These are phyloP conservation scores for Phoma sp. DNA, from an alignment of 2,329 filamentous ascomycete species.

Conservation along the genomic window DNA sequence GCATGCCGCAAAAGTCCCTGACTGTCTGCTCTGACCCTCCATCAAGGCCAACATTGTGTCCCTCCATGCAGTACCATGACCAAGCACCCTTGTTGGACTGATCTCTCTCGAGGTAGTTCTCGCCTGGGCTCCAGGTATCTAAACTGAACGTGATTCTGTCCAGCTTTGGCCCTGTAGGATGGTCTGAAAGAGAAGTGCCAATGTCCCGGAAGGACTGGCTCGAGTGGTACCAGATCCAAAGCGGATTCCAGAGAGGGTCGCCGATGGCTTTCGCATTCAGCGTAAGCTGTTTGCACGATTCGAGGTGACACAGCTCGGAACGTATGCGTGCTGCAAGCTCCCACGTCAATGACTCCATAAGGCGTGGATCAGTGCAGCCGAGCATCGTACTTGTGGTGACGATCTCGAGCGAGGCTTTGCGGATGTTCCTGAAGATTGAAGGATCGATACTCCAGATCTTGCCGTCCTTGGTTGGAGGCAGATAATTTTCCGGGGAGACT, in stretches of 20 bases:
- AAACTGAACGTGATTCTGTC: constrained; percentile 42
- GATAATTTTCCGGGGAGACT: constrained; percentile 41
- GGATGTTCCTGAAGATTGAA: constrained; percentile 28
- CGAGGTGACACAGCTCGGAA: constrained; percentile 29
- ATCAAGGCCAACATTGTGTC: constrained; percentile 35
- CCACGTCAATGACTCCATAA: constrained; percentile 42
- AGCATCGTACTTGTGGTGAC: constrained; percentile 45
- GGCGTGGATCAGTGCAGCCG: constrained; percentile 43
- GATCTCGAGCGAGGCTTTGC: constrained; percentile 39
- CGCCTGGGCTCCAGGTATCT: constrained; percentile 45
- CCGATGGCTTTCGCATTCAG: constrained; percentile 45
- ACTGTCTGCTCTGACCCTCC: constrained; percentile 29
- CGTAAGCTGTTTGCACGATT: constrained; percentile 27
- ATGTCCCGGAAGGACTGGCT: constrained; percentile 42
- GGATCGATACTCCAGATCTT: constrained; percentile 39
- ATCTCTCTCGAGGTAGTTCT: constrained; percentile 41
- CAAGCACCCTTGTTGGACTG: constrained; percentile 29
- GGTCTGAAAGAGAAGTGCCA: constrained; percentile 23
- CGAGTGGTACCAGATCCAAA: constrained; percentile 49
- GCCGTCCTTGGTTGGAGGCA: constrained; percentile 6
- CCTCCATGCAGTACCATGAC: constrained; percentile 43
- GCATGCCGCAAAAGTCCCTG: constrained; percentile 37
- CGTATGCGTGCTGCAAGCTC: constrained; percentile 36
- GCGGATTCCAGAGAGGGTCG: constrained; percentile 49
- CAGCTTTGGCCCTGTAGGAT: constrained; percentile 26